Base-by-base conservation (phyloP, 805 yeast species). In the Osmozyma mogii region DNA sequence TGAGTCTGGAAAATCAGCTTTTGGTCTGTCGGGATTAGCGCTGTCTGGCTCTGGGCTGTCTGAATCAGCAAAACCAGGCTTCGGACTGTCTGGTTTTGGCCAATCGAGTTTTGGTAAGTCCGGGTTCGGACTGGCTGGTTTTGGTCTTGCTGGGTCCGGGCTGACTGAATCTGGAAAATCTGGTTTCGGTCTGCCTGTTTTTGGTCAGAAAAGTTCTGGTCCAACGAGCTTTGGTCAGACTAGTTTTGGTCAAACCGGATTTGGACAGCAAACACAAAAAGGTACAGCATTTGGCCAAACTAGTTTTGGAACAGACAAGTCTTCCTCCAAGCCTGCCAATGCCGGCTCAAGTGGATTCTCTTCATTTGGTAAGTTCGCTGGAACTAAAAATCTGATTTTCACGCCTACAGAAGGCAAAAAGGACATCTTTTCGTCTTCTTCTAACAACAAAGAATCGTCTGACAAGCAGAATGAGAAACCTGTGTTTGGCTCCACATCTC, bases 291-390 rank as follows among this genome's bases (percentile, higher is more conserved):
- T 39, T 34, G 48, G 43, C 9, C 30, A 35, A 18, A 30, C 52
- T 5, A 29, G 44, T 5, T 50, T 45, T 36, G 52, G 52, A 5
- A n/a, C n/a, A n/a, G n/a, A n/a, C n/a, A n/a, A n/a, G n/a, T n/a
- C n/a, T n/a, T n/a, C n/a, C n/a, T n/a, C n/a, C n/a, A n/a, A n/a
- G n/a, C n/a, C n/a, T n/a, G n/a, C n/a, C n/a, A n/a, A n/a, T n/a
- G n/a, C n/a, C n/a, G n/a, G n/a, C n/a, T n/a, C n/a, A n/a, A n/a
- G n/a, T n/a, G 9, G 9, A 18, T 8, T 7, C 7, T 18, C 7
- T 18, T 18, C 20, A n/a, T n/a, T n/a, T n/a, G n/a, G n/a, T n/a
- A n/a, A n/a, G n/a, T n/a, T n/a, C n/a, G n/a, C n/a, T n/a, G n/a
- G n/a, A n/a, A n/a, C n/a, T n/a, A n/a, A n/a, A n/a, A n/a, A n/a